A percentile compares a stretch with the other conserved stretches of the same genome.
These are phyloP conservation scores for Starmerella stellata DNA, from an alignment of 805 yeast genomes.

Conservation along the genomic window DNA sequence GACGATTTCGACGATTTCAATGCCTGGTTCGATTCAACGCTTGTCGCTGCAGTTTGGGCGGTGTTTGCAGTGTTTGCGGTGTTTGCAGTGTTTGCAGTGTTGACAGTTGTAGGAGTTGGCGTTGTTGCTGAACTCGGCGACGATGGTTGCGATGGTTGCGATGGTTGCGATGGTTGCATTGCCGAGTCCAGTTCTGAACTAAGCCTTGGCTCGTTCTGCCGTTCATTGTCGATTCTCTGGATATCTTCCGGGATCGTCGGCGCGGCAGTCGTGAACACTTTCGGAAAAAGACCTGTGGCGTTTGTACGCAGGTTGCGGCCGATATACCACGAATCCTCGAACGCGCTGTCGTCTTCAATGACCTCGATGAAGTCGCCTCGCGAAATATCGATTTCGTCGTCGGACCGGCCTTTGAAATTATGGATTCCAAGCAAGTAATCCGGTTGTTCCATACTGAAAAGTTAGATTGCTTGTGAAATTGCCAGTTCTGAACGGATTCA, in stretches of 20 bases:
- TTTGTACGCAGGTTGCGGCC: slow-evolving; percentile 43
- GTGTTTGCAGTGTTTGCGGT: no score
- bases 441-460: slow-evolving; percentile 2
- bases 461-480: no score
- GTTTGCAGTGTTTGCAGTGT: background rate
- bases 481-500: no score
- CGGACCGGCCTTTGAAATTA: slow-evolving; percentile 70
- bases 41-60: background rate
- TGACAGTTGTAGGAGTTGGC: background rate
- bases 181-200: background rate
- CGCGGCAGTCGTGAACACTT: slow-evolving; percentile 46
- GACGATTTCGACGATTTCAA: background rate
- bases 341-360: slow-evolving; percentile 80
- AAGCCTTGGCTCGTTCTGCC: background rate
- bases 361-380: slow-evolving; percentile 79
- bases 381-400: slow-evolving; percentile 66
- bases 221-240: background rate
- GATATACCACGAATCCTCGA: slow-evolving; percentile 92
- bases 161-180: background rate
- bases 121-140: background rate
- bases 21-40: background rate
- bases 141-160: no score
- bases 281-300: slow-evolving; percentile 78
- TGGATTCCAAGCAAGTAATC: slow-evolving; percentile 44
- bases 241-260: slow-evolving; percentile 11